Conservation (phyloP, 169 alveolate genomes). For the Plasmodium reichenowi region DNA sequence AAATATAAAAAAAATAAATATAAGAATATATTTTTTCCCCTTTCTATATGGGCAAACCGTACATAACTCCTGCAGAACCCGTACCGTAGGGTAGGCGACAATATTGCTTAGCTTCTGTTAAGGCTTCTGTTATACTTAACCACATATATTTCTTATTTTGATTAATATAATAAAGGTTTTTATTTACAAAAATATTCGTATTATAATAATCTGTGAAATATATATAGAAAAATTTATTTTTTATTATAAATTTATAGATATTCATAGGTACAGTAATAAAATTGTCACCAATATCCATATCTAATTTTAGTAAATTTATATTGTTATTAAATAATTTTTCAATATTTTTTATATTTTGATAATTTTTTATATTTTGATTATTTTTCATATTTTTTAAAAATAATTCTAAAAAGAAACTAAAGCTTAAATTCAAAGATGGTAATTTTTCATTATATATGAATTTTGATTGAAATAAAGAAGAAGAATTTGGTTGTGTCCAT, state of each 20-base stretch:
- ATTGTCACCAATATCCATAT: constrained; percentile 41
- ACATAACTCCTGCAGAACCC: constrained; percentile 80
- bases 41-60: constrained; percentile 80
- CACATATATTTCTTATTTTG: constrained; percentile 49
- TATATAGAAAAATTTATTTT: constrained; percentile 54
- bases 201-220: constrained; percentile 46
- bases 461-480: constrained; percentile 70
- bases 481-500: constrained; percentile 83
- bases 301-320: neutral
- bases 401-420: constrained; percentile 31
- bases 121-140: constrained; percentile 80
- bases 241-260: constrained; percentile 34
- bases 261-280: constrained; percentile 45
- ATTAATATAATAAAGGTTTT: constrained; percentile 53
- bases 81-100: constrained; percentile 82
- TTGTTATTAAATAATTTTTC: constrained; percentile 6
- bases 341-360: neutral
- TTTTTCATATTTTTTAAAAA: neutral
- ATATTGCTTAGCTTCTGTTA: constrained; percentile 80
- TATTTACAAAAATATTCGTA: constrained; percentile 24
- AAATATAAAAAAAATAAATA: no score
- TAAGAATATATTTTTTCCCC: neutral
- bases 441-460: constrained; percentile 27
- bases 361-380: neutral
- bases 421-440: constrained; percentile 8